Conservation (phyloP, 2,329 filamentous ascomycete species). For the Ophiostoma novo-ulmi region DNA sequence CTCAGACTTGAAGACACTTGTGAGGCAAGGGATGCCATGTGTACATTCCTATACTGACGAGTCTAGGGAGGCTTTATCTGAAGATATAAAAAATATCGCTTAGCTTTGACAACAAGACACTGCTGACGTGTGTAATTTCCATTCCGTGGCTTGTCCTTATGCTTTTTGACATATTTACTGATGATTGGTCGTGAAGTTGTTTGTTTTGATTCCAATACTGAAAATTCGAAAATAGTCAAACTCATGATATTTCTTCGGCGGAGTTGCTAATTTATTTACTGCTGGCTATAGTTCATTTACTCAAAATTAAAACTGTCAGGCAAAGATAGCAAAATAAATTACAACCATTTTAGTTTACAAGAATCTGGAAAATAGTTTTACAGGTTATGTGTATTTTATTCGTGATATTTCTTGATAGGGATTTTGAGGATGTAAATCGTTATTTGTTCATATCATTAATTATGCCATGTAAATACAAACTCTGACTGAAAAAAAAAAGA, state of each 20-base stretch:
- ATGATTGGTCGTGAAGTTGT: background rate
- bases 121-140: background rate
- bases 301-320: too few species aligned
- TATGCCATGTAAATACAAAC: too few species aligned
- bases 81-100: background rate
- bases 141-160: background rate
- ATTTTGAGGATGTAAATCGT: too few species aligned
- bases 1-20: background rate
- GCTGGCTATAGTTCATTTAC: background rate
- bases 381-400: too few species aligned
- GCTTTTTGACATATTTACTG: background rate
- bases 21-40: slow-evolving; percentile 10
- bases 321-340: too few species aligned
- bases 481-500: too few species aligned
- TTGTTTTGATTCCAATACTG: background rate
- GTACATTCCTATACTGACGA: background rate
- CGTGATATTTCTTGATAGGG: too few species aligned
- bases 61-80: background rate
- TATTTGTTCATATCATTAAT: too few species aligned
- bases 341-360: too few species aligned
- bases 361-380: too few species aligned
- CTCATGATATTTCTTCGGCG: background rate
- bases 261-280: background rate
- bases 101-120: background rate
- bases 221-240: background rate